Evolutionary conservation across 1,139 yeast species (phyloP).

Genomic region (Yamadazyma sp.): DNA sequence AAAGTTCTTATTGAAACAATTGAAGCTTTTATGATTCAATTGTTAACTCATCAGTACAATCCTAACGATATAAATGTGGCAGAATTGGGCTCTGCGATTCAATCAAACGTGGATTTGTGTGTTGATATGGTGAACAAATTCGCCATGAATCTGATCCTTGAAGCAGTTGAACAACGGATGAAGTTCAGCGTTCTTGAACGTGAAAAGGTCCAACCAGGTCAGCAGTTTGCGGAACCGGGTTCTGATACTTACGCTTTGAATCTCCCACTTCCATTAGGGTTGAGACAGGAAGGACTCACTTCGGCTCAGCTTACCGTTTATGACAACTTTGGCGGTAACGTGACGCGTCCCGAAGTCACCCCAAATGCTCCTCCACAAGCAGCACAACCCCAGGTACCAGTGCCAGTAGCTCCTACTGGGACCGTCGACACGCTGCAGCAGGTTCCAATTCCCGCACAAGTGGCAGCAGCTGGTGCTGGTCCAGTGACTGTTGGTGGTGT

Average conservation of each 20-base stretch:
- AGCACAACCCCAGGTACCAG: conserved; percentile 2
- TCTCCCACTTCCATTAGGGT: conserved; percentile 87
- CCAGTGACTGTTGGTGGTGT: background rate
- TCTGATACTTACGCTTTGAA: conserved; percentile 66
- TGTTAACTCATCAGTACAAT: conserved; percentile 36
- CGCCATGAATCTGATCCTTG: conserved; percentile 81
- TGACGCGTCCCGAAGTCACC: conserved; percentile 15
- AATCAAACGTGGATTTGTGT: conserved; percentile 79
- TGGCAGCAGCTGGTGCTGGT: background rate
- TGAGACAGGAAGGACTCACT: conserved; percentile 73
- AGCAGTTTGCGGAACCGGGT: conserved; percentile 59
- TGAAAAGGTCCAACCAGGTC: conserved; percentile 43
- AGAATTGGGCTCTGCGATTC: conserved; percentile 74
- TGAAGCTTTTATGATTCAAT: conserved; percentile 48
- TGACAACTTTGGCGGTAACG: conserved; percentile 68
- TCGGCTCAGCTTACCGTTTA: conserved; percentile 75
- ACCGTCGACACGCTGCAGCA: conserved; percentile 2
- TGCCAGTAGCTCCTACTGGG: too few relatives aligned
- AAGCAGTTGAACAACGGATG: conserved; percentile 82
- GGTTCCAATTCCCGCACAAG: background rate
- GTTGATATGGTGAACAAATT: conserved; percentile 82
- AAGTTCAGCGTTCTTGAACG: conserved; percentile 67
- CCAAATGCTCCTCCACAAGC: conserved; percentile 4
- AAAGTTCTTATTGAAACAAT: conserved; percentile 47
- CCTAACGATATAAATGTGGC: conserved; percentile 58